Conservation (phyloP, 257 asterid genomes). For the Voacanga thouarsii region DNA sequence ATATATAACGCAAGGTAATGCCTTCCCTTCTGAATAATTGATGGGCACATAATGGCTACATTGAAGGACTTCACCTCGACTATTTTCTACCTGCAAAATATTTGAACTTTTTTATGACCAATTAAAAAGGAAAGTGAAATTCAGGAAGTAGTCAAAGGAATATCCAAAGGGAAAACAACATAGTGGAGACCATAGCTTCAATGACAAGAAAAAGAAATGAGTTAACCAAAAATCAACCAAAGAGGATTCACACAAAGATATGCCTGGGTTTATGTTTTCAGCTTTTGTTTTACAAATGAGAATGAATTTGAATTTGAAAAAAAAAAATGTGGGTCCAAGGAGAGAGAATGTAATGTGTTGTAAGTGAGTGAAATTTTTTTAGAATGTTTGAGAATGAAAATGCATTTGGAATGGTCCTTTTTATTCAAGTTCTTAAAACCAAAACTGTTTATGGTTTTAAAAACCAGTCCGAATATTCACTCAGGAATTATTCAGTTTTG, state of each 20-base stretch:
- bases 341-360: too few relatives aligned
- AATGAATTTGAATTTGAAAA: too few relatives aligned
- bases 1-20: conserved; percentile 82
- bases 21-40: conserved; percentile 59
- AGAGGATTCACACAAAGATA: background rate
- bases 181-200: background rate
- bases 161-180: background rate
- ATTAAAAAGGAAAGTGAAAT: background rate
- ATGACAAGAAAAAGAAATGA: background rate
- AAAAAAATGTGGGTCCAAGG: too few relatives aligned
- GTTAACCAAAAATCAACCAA: background rate
- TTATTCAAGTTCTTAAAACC: too few relatives aligned
- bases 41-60: conserved; percentile 94
- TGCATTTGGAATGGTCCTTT: too few relatives aligned
- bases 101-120: conserved; percentile 16
- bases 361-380: too few relatives aligned
- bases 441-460: too few relatives aligned
- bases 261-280: too few relatives aligned
- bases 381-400: too few relatives aligned
- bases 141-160: background rate
- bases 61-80: conserved; percentile 73
- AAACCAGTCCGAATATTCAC: too few relatives aligned
- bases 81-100: conserved; percentile 64
- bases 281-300: too few relatives aligned
- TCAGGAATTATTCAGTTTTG: background rate